Evolutionary conservation across 2,329 filamentous ascomycete species (phyloP), one percentile per base, ranked within the genome.

Genomic region (Colletotrichum navitas): DNA sequence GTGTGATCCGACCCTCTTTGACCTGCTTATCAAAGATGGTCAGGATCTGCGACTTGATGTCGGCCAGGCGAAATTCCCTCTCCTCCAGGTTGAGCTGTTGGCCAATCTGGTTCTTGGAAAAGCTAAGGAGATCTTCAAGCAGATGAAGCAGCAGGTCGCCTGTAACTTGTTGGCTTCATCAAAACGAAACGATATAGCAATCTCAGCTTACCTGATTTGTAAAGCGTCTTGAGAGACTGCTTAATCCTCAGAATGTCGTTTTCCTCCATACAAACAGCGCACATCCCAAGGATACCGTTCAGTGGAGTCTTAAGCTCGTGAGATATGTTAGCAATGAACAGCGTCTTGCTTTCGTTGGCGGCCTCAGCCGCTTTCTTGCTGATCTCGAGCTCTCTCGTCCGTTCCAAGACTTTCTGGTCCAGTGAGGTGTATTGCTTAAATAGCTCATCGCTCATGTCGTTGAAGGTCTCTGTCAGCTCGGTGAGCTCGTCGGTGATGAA

Each of bases 221-320:
- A 97, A 26, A 98, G 91, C 24, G 94, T 94, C 76, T 94, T 93
- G 6, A 98, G 85, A 1, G 93, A 96, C 75, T 94, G 90, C 80
- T 95, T 94, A 74, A 97, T 90, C 74, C 92, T 90, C 41, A 86
- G 80, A 18, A 94, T 83, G 76, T 97, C 94, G 60, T 95, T 91
- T 79, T 97, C 94, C 74, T 94, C 93, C 94, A 97, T 96, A 80
- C 94, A 96, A 0, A 97, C 92, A 0, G 94, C 93, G 75, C 92
- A 95, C 92, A 98, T 96, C 71, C 96, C 96, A 77, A 99, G 86
- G 60, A 98, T 98, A 16, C 95, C 96, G 78, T 98, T 98, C 68
- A 98, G 86, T 0, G 96, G 96, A 1, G 96, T 99, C 79, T 97
- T 97, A 45, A 99, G 86, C 80, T 98, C 89, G 76, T 91, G 90